Evolutionary conservation across 1,284 basidiomycete species (phyloP), one percentile per base, ranked within the genome.

Genomic region (Ganoderma meredithae): DNA sequence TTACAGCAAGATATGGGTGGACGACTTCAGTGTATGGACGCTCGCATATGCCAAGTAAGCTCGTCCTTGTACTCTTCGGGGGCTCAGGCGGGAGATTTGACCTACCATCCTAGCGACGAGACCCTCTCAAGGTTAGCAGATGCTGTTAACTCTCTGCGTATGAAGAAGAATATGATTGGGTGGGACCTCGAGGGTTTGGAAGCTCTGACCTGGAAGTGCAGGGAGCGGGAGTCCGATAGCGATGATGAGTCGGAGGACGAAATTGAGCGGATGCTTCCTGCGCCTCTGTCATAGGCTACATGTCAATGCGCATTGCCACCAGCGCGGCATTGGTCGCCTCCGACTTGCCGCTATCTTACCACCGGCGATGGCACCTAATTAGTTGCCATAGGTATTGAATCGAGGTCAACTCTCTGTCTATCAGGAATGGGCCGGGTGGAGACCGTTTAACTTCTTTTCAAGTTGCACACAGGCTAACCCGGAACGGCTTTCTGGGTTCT

Each of bases 1-100:
- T 31, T 95, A 94, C 78, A 90, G 87, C 78, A 93, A 93, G 76
- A 85, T 94, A 55, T 95, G 93, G 93, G 71, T 94, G 52, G 90
- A 94, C 71, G 93, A 94, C 75, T 90, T 92, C 74, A 92, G 90
- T 73, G 84, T 88, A 19, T 94, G 93, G 93, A 81, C 86, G 47
- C 90, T 92, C 74, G 81, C 84, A 17, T 82, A 83, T 74, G 87
- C 89, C 33, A 87, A 83, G 93, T 90, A 71, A 72, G 83, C 78
- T 44, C 52, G 9, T 33, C 40, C 64, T 64, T 66, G 62, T 40
- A 33, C 25, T 27, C 47, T 25, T 5, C 10, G 39, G 19, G 25
- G 22, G 47, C 49, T 52, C 39, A 56, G 66, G 39, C 40, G n/a
- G 27, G n/a, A 60, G 58, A 33, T 36, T 56, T 63, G 19, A 69